Conservation (phyloP, 2,329 filamentous ascomycete genomes). For the Juglanconis sp. region DNA sequence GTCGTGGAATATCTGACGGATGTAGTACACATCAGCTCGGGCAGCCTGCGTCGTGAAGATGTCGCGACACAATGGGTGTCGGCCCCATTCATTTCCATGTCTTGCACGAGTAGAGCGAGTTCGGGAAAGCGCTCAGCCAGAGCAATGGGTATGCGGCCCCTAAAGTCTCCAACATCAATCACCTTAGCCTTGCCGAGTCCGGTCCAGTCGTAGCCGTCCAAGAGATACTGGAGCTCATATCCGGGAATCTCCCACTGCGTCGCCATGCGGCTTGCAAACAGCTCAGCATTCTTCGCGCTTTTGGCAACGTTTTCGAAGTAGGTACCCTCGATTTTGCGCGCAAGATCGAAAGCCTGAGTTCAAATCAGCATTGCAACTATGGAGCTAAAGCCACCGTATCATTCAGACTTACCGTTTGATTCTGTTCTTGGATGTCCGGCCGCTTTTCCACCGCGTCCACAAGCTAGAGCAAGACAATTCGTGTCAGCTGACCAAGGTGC, state of each 20-base stretch:
- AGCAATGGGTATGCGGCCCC: not conserved
- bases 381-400: not conserved
- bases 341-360: not conserved
- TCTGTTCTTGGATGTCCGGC: not conserved
- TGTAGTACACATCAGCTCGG: slow-evolving; percentile 2
- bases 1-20: slow-evolving; percentile 43
- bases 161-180: not conserved
- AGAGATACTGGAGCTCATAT: not conserved
- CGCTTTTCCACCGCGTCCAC: not conserved
- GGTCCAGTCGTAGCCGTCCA: not conserved
- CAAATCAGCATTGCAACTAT: not conserved
- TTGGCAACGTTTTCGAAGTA: not conserved
- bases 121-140: not conserved
- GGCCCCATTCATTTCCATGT: not conserved
- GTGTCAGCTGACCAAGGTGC: not conserved
- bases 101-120: not conserved
- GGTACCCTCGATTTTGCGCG: not conserved
- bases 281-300: not conserved
- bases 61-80: not conserved
- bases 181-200: not conserved
- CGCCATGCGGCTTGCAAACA: not conserved
- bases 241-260: not conserved
- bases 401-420: not conserved
- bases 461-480: not conserved
- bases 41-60: not conserved